Evolutionary conservation across 306 rosid species (phyloP).

Genomic region (Lupinus albus): DNA sequence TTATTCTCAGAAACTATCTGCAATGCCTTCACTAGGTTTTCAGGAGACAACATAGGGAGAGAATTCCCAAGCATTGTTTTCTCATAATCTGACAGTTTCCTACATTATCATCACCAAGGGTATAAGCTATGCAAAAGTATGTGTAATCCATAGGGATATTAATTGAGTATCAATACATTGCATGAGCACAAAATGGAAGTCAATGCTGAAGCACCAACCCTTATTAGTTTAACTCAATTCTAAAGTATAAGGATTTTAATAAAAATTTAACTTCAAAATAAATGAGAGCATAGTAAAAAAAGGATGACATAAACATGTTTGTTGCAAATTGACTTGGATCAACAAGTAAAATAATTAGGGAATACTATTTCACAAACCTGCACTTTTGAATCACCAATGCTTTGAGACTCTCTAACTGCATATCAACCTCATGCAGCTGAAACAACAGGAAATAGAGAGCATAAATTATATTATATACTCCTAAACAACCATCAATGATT

Average conservation of each 20-base stretch:
- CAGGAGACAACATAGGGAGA: conserved; percentile 56
- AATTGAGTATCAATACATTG: background rate
- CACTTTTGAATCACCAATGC: conserved; percentile 62
- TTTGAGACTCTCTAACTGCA: conserved; percentile 58
- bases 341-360: background rate
- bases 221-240: conserved; percentile 3
- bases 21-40: conserved; percentile 62
- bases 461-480: conserved; percentile 26
- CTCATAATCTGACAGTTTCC: conserved; percentile 67
- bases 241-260: background rate
- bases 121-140: background rate
- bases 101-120: conserved; percentile 34
- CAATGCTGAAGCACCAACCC: background rate
- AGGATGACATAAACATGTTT: background rate
- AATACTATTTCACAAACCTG: conserved; percentile 56
- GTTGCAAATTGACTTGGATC: conserved; percentile 17
- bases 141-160: background rate
- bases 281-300: conserved; percentile 7
- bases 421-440: conserved; percentile 70
- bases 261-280: background rate
- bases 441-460: conserved; percentile 29
- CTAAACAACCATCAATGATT: conserved; percentile 16
- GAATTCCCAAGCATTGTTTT: conserved; percentile 52
- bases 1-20: conserved; percentile 61
- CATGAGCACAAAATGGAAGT: background rate